Base-by-base conservation (phyloP, 345 rosid species). In the Dipteronia sinensis region DNA sequence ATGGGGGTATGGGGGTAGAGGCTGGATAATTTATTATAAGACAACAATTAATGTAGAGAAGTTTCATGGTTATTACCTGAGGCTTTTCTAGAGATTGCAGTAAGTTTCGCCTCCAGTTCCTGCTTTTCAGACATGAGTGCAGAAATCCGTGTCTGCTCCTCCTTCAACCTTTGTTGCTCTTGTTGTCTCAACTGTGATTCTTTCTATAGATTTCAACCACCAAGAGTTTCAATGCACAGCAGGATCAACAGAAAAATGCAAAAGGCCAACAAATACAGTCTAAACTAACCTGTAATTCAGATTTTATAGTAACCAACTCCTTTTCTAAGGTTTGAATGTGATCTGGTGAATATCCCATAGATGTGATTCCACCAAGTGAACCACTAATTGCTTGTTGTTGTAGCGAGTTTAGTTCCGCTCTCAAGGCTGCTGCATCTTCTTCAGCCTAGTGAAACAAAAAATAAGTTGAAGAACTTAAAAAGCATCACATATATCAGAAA, bases 381-480 rank as follows among this genome's bases (percentile, higher is more conserved):
- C 85, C 79, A 76, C 61, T 75, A 84, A 90, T 87, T 42, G 89
- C 85, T 85, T 94, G 97, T 68, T 85, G 97, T 85, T 92, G 99
- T 19, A 90, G 81, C 15, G 85, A 86, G 87, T 94, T 94, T 67
- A 96, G 89, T 81, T 96, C 99, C 23, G 98, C 94, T 89, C 99
- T 92, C 83, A 96, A 85, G 73, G 98, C 83, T 74, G 98, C 97
- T 29, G 98, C 91, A 87, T 96, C 99, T 90, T 94, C 98, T 90
- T 96, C 99, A 8, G 99, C 99, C 99, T 96, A 80, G 77, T 51
- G 75, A 68, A 79, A 80, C 40, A 20, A 19, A 38, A 22, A 67
- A n/a, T 75, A 80, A 81, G 70, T 65, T 55, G 3, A 49, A 34
- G 63, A 69, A 67, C 70, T 55, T 15, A 17, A 71, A 68, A 27